Evolutionary conservation across 768 basidiomycete species (phyloP), one percentile per base, ranked within the genome.

Genomic region (Lentinula detonsa): DNA sequence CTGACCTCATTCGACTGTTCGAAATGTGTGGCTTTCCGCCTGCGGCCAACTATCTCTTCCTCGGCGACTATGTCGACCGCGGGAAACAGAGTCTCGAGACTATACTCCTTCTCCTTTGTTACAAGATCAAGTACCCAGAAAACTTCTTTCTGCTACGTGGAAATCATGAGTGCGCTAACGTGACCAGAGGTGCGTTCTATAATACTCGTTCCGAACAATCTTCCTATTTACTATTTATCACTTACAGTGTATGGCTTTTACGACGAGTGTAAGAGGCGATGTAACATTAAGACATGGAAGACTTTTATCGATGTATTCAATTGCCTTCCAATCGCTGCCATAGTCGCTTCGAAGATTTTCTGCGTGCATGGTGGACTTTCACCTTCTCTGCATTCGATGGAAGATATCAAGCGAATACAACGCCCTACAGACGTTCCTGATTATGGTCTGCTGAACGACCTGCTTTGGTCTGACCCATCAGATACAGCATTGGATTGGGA

Each of bases 11-110:
- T 68, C 90, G 97, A 57, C 76, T 99, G 50, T 99, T 99, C 69
- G 97, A 98, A 75, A 98, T 98, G 96, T 98, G 97, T 71, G 97
- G 97, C 23, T 99, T 98, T 74, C 97, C 97, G 31, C 97, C 97
- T 4, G 83, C 89, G 4, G 89, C 95, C 66, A 98, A 98, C 71
- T 99, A 98, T 74, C 91, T 99, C 63, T 99, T 98, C 81, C 83
- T 99, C 48, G 97, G 97, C 48, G 97, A 99, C 76, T 99, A 99
- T 70, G 97, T 99, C 70, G 97, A 99, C 76, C 82, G 97, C 64
- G 97, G 97, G 34, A 98, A 98, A 76, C 96, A 98, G 76, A 95
- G 92, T 69, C 84, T 99, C 62, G 97, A 99, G 75, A 98, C 97
- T 15, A 98, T 99, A 70, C 85, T 98, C 28, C 85, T 99, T 53